Conservation (phyloP, 2,329 filamentous ascomycete species). For the Volutella citrinella region DNA sequence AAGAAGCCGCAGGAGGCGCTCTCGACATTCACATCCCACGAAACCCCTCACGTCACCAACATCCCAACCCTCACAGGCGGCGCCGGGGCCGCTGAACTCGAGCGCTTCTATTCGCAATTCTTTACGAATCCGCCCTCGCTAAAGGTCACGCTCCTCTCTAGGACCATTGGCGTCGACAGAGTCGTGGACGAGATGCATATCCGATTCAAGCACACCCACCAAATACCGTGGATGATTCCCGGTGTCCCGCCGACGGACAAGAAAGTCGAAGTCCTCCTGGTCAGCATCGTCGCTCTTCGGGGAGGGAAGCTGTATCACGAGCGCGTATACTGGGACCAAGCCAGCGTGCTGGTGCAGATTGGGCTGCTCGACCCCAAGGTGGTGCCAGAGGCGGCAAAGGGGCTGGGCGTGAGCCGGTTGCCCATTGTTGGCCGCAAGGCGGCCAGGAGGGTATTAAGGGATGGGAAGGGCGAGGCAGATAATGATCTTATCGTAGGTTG, state of each 20-base stretch:
- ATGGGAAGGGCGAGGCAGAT: constrained; percentile 41
- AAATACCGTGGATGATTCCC: constrained; percentile 60
- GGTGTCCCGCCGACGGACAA: constrained; percentile 54
- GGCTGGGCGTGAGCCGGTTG: constrained; percentile 33
- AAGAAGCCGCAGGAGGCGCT: constrained; percentile 59
- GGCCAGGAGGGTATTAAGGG: constrained; percentile 33
- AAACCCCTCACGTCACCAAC: constrained; percentile 66
- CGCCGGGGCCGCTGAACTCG: constrained; percentile 55
- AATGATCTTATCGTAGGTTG: constrained; percentile 39
- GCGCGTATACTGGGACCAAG: constrained; percentile 64
- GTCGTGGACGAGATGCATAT: constrained; percentile 63
- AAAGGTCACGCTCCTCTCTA: constrained; percentile 58
- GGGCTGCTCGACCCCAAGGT: constrained; percentile 49
- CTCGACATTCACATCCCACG: constrained; percentile 57
- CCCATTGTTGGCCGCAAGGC: constrained; percentile 40
- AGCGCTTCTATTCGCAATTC: constrained; percentile 62
- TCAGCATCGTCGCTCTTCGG: constrained; percentile 55
- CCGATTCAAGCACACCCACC: constrained; percentile 54
- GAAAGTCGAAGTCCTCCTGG: constrained; percentile 54
- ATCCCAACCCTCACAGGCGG: constrained; percentile 64
- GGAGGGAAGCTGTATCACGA: constrained; percentile 61
- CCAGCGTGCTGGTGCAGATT: constrained; percentile 55
- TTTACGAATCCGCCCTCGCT: constrained; percentile 63
- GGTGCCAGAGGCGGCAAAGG: constrained; percentile 32
- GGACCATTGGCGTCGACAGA: constrained; percentile 62